Evolutionary conservation across 73 alveolate genomes (phyloP), one percentile per base, ranked within the genome.

Genomic region (Symbiodinium pilosum): DNA sequence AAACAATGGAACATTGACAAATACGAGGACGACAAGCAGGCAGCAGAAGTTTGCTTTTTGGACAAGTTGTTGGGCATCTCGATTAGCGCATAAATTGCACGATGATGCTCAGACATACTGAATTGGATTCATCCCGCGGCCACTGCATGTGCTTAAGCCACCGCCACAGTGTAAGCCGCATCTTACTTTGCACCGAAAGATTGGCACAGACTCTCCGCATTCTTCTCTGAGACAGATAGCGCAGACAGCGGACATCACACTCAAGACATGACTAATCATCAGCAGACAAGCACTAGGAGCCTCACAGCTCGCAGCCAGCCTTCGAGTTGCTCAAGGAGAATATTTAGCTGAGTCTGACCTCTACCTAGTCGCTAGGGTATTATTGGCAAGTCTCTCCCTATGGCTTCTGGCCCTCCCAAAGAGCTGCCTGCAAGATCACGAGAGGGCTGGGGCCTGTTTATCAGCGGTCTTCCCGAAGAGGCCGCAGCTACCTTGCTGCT

Each of bases 401-500:
- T 85, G 38, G 81, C 93, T 32, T 14, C 42, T 43, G 81, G 38
- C 40, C 73, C 95, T 69, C 39, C 56, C 56, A 39, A 39, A 3
- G 95, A 91, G 39, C 28, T 69, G 81, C 97, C 97, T 20, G 97
- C 97, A 30, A 91, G 81, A 68, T 91, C 97, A 24, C 84, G 97
- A 14, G 97, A 91, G 88, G 97, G 97, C 43, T 91, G 97, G 97
- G 97, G 97, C 24, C 97, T 91, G 47, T 91, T 91, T 38, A 54
- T 91, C 81, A 21, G 83, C 24, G 88, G 88, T 14, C 97, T 91
- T 41, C 97, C 97, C 12, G 84, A 30, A 34, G 97, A 91, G 97
- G 97, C 81, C 7, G 85, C 21, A n/a, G n/a, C 14, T 6, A 47
- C 14, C 21, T 47, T 47, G 59, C 59, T 47, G 59, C 6, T 47